Evolutionary conservation across 1,139 yeast species (phyloP), one percentile per base, ranked within the genome.

Genomic region (Wickerhamiella infanticola): DNA sequence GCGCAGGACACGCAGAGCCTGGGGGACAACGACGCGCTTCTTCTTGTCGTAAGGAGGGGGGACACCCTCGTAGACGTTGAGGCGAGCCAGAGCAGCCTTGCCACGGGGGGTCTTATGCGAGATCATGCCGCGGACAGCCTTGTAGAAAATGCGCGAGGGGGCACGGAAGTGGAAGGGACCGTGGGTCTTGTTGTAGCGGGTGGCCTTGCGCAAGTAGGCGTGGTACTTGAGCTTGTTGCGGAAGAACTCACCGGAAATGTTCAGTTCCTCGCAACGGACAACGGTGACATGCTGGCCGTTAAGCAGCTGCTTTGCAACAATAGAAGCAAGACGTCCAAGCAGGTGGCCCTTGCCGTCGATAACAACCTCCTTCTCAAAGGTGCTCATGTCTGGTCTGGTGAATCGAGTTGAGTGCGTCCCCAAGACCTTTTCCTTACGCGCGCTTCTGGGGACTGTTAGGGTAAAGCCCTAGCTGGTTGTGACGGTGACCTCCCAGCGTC

Each of bases 151-250:
- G 78, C 97, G 86, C 57, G 97, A 86, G 72, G 98, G 99, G 57
- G 99, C 99, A 77, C 97, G 90, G 95, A 90, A 90, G 73, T 90
- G 99, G 97, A 90, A 93, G 69, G 97, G 97, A 77, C 98, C 99
- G 72, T 86, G 84, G 65, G 79, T 81, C 77, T 86, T 86, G 94
- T 90, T 90, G 90, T 73, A 90, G 77, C 95, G 84, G 69, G 98
- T 85, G 64, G 94, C 83, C 81, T 90, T 90, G 81, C 98, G 88
- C 73, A 90, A 83, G 88, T 88, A 90, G 72, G 94, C 98, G 74
- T 88, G 96, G 90, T 85, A 90, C 84, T 90, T 90, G 73, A 88
- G 81, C 78, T 90, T 90, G 81, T 90, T 86, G 79, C 98, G 88
- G 95, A 90, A 90, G 72, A 90, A 86, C 75, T 90, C 97, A 71